Evolutionary conservation across 352 stramenopile species (phyloP), one percentile per base, ranked within the genome.

Genomic region (Globisporangium paddicum): DNA sequence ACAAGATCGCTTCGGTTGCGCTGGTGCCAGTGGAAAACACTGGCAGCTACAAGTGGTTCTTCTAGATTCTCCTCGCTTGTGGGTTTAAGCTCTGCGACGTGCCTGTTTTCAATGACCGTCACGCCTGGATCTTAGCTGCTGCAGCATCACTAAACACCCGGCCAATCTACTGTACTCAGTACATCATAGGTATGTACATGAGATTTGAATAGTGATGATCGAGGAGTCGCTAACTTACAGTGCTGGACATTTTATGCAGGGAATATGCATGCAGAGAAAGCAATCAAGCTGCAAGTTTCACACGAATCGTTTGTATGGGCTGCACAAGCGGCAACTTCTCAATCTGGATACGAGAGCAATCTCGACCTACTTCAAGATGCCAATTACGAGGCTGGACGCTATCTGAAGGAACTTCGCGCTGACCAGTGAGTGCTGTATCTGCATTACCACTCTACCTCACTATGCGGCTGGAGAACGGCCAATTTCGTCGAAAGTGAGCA

Each of bases 1-100:
- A 69, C 30, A 42, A 45, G 14, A 40, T 64, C n/a, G 63, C 55
- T 9, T 55, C 63, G 1, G 52, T 73, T 3, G 50, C 58, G 3
- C 34, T 73, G 0, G 56, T 47, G 32, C 56, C 60, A 1, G 30
- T 60, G 5, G 52, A 68, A 34, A 47, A 63, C n/a, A 11, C 40
- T 7, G n/a, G 25, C 4, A 46, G 5, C 13, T 25, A 26, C 40
- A 25, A 46, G 18, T 25, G 40, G 40, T 26, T 46, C 40, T 46
- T 46, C 19, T 18, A n/a, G 4, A 14, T 46, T 25, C 40, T 26
- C 3, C 40, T 25, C 9, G 16, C 18, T 10, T 3, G 40, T 26
- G 40, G 40, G 3, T 46, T 11, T n/a, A 10, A 16, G 18, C 7
- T 46, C 2, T 1, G 13, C 40, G 13, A n/a, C 8, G 26, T 26